Base-by-base conservation (phyloP, 306 rosid species). In the Castanea mollissima region DNA sequence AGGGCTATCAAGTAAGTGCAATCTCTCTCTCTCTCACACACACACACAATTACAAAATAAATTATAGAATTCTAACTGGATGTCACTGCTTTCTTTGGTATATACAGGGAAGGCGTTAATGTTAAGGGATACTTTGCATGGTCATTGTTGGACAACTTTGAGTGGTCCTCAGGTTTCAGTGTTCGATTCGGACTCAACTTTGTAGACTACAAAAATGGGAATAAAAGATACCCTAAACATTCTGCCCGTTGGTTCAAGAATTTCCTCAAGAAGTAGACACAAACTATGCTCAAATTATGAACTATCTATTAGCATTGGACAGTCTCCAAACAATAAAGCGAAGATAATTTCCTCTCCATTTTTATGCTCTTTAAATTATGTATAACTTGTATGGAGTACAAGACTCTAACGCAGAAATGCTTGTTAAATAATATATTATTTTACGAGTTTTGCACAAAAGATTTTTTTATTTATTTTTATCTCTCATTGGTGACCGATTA, bases 61-160 rank as follows among this genome's bases (percentile, higher is more conserved):
- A 38, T 38, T 38, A 38, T 38, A 38, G 46, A 38, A 38, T 38
- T 16, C 2, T 27, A n/a, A 38, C 4, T 20, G 4, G 5, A 8
- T 69, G 44, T 11, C 2, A 41, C 8, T 8, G 32, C 4, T 11
- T 14, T 64, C 5, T 64, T 41, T 19, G n/a, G 44, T 38, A 7
- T 38, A 3, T 77, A 67, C 19, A 91, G 92, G 86, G 79, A 81
- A 73, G 93, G 93, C 19, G 90, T 84, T 62, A 85, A 87, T 41
- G 91, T 89, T 83, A 91, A 86, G 80, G 96, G 96, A 25, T 91
- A 83, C 81, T 89, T 91, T 77, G 83, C 91, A 44, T 91, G 93
- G 93, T 89, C 93, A 35, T 80, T 91, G 74, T 79, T 91, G 74
- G 96, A 91, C 81, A 89, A 87, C 69, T 91, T 86, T 11, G 93